Conservation (phyloP, 2,329 filamentous ascomycete genomes). For the Microsporum canis region DNA sequence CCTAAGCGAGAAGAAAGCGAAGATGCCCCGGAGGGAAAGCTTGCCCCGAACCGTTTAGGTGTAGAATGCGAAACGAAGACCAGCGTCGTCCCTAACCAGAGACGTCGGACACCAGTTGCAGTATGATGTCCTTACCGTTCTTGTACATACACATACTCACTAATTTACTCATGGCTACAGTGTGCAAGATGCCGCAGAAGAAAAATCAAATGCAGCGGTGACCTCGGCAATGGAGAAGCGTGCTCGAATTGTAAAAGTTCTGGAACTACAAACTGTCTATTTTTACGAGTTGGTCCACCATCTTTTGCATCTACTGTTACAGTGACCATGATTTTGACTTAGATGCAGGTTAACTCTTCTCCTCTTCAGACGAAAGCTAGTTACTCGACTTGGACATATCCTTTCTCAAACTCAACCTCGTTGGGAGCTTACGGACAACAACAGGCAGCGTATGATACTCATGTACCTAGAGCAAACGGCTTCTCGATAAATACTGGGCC, state of each 20-base stretch:
- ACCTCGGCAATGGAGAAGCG: constrained; percentile 61
- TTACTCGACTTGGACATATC: constrained; percentile 22
- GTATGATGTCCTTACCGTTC: constrained; percentile 25
- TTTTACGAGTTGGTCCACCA: constrained; percentile 54
- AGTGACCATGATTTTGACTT: neutral
- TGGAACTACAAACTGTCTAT: constrained; percentile 56
- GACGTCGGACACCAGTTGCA: constrained; percentile 45
- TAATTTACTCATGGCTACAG: constrained; percentile 25
- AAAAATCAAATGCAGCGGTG: constrained; percentile 90
- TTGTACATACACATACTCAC: neutral
- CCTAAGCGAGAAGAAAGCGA: neutral
- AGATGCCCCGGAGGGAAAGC: neutral
- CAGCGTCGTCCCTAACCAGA: constrained; percentile 24
- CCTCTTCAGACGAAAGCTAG: constrained; percentile 19
- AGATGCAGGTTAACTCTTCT: constrained; percentile 26
- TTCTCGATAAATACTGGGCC: constrained; percentile 5
- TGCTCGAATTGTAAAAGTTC: constrained; percentile 75
- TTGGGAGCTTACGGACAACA: constrained; percentile 7
- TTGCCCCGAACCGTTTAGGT: neutral
- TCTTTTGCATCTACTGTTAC: neutral
- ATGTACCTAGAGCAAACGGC: constrained; percentile 3
- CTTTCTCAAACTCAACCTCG: constrained; percentile 14
- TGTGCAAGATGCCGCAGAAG: constrained; percentile 81
- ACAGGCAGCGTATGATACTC: constrained; percentile 1
- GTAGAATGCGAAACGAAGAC: constrained; percentile 21